A percentile compares a stretch with the other conserved stretches of the same genome.
Evolutionary conservation across 768 basidiomycete species (phyloP).

Genomic region (Peribolospora baueri): DNA sequence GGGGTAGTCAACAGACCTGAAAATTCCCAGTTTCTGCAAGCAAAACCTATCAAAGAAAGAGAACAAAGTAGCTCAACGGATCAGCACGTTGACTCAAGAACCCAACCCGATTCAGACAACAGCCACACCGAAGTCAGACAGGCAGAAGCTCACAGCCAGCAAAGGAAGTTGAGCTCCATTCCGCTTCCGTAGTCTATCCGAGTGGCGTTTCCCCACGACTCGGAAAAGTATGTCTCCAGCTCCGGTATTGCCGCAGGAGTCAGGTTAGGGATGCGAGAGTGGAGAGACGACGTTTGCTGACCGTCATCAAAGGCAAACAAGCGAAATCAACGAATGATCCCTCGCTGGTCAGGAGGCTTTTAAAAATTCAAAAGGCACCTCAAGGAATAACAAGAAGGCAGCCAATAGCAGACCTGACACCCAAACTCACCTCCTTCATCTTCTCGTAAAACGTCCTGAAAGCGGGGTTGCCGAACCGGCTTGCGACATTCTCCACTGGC

Average conservation of each 20-base stretch:
- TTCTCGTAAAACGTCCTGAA: constrained; percentile 78
- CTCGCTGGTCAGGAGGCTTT: no score
- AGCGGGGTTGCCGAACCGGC: constrained; percentile 91
- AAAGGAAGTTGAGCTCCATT: constrained; percentile 93
- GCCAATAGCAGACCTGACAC: not conserved
- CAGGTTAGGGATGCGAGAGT: constrained; percentile 33
- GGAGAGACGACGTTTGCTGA: constrained; percentile 36
- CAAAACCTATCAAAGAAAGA: constrained; percentile 35
- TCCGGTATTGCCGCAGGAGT: constrained; percentile 38
- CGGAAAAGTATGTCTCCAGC: constrained; percentile 52
- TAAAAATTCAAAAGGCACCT: not conserved
- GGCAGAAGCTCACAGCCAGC: constrained; percentile 53
- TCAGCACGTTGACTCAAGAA: not conserved
- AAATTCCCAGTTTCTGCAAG: constrained; percentile 41
- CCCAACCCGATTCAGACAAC: constrained; percentile 27
- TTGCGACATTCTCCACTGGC: constrained; percentile 56
- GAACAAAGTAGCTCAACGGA: not conserved
- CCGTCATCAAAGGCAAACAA: not conserved
- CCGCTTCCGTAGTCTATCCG: constrained; percentile 98
- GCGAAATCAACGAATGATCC: not conserved
- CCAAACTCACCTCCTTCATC: constrained; percentile 32
- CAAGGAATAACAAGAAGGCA: not conserved
- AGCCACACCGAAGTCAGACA: constrained; percentile 31
- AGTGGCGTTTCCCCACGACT: constrained; percentile 73
- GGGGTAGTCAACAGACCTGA: constrained; percentile 31